Evolutionary conservation across 1,284 basidiomycete genomes (phyloP), one percentile per base, ranked within the genome.

Genomic region (Macrocystidia cucumis): DNA sequence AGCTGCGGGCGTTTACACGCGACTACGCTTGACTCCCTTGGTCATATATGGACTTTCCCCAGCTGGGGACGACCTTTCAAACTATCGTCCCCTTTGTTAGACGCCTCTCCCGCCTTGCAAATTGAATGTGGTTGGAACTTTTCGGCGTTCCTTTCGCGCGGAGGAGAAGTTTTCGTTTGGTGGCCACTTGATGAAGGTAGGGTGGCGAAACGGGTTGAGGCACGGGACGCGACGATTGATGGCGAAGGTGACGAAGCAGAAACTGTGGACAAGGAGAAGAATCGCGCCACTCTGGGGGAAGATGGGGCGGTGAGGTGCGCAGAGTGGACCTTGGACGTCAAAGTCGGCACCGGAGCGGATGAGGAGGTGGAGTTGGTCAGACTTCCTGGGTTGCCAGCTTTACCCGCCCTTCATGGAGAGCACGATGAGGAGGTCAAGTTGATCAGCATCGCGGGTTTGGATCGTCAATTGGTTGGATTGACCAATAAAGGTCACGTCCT

Each of bases 41-140:
- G 62, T 30, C 62, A 67, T 28, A 61, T 87, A n/a, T 87, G 82
- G 82, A 80, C 69, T 5, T 83, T 86, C 50, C 55, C 67, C 5
- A 76, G 64, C 44, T 88, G 86, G 75, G 85, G 83, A 5, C 65
- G 78, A 18, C 85, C 86, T 2, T 83, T 82, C 57, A 62, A 62
- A 30, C 60, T 89, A 18, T 56, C 59, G 5, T 74, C 77, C 2
- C 53, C 65, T 1, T 52, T 69, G 9, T 49, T 84, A 33, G 60
- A 64, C 29, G 64, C 65, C 29, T 57, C 63, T 0, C 65, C 69
- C 34, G 73, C 78, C 4, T 50, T 72, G 1, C 88, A 91, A 53
- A 65, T 89, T 19, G 81, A 80, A 51, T 82, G 81, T 40, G 90
- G 90, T n/a, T 91, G 88, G 90, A 44, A 50, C 4, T 83, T 82